Base-by-base conservation (phyloP, 2,329 filamentous ascomycete species). In the Cladosporium cucumerinum region DNA sequence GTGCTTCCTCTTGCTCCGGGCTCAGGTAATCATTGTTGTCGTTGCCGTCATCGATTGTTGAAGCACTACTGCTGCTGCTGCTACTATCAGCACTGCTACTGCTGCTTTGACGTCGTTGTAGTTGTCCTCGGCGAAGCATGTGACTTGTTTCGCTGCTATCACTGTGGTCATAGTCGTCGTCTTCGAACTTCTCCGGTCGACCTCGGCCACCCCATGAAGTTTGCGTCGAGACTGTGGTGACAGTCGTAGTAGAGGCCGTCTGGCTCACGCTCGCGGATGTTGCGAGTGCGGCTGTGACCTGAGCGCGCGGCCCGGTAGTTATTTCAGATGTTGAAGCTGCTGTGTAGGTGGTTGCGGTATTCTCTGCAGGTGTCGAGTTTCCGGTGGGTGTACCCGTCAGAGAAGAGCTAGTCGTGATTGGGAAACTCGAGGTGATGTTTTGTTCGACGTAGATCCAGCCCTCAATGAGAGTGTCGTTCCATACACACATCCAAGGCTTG, bases 401-500 rank as follows among this genome's bases (percentile, higher is more conserved):
- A 1, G 68, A 34, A 23, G 61, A 63, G 18, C 51, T 67, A 14
- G 65, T 51, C n/a, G 58, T 66, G 14, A 61, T 52, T 10, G 63
- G 63, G 43, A 62, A 59, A 28, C 32, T 59, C 12, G 59, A 34
- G 34, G 78, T 76, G 16, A 82, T 79, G 57, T 84, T 79, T 72
- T 86, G 76, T 62, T 85, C 82, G 61, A 86, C 79, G 71, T 89
- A 91, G 55, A 91, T 82, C 75, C 89, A 90, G 43, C 85, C 84
- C 73, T 90, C 88, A 58, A 90, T 80, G 61, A 86, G 81, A 0
- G 88, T 90, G 16, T 81, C 78, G 72, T 90, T 90, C 87, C 87
- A 91, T 73, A 84, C 85, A 74, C 88, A 91, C 71, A 86, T 88
- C 87, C 87, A 91, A 2, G 87, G 87, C 65, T 81, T 82, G 39